phyloP scores from a whole-genome alignment of 768 basidiomycete species.

The Lactarius tabidus region DNA sequence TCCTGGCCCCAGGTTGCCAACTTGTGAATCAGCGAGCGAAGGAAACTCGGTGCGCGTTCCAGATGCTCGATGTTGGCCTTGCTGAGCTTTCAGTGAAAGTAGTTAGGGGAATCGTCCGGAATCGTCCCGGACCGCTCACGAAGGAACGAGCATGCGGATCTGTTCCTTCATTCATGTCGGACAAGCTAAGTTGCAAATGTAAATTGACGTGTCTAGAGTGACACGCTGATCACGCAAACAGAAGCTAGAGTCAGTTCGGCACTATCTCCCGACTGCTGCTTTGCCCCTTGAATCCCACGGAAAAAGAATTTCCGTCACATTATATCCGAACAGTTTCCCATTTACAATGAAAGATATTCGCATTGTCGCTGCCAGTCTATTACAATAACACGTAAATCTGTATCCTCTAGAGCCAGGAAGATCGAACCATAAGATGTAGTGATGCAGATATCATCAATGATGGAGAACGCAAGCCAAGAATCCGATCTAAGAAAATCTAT shows the following conservation, averaged over 20 bases:
- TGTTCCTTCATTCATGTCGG: not conserved
- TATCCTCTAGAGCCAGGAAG: not conserved
- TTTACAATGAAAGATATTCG: not conserved
- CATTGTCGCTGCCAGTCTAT: constrained; percentile 3
- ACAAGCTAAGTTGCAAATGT: not conserved
- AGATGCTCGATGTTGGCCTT: not conserved
- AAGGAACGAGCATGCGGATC: not conserved
- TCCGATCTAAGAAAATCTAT: not conserved
- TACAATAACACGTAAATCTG: not conserved
- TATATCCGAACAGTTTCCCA: not conserved
- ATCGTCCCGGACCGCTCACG: not conserved
- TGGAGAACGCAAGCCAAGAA: not conserved
- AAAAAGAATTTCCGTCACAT: too few species aligned
- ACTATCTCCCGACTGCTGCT: not conserved
- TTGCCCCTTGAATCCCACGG: not conserved
- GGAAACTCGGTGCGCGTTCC: constrained; percentile 16
- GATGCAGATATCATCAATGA: not conserved
- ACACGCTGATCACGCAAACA: constrained; percentile 1
- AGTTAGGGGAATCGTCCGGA: not conserved
- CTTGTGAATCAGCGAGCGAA: not conserved
- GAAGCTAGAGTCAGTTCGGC: not conserved
- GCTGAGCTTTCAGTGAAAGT: constrained; percentile 10
- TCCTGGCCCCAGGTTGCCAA: not conserved
- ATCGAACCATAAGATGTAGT: not conserved
- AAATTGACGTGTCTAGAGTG: not conserved